Conservation (phyloP, 1,284 basidiomycete species). For the Ceratorhiza oryzae-sativae region DNA sequence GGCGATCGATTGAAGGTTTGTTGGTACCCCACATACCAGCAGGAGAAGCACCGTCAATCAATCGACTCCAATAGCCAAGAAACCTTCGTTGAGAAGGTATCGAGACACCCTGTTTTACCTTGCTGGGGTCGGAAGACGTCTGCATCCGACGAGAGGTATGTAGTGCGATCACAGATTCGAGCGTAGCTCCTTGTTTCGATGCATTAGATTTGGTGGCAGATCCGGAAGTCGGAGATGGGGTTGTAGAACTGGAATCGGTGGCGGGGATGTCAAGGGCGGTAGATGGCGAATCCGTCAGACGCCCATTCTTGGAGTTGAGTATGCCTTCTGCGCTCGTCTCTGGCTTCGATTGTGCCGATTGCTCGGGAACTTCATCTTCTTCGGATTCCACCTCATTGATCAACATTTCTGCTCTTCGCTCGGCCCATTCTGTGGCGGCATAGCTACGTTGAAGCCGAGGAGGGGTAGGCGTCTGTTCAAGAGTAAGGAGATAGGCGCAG, state of each 20-base stretch:
- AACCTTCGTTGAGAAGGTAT: slow-evolving; percentile 78
- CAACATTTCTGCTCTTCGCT: slow-evolving; percentile 58
- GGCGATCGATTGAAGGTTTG: slow-evolving; percentile 22
- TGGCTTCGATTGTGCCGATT: neutral
- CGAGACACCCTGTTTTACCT: slow-evolving; percentile 72
- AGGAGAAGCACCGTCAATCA: slow-evolving; percentile 65
- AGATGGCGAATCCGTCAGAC: slow-evolving; percentile 11
- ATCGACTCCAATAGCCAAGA: slow-evolving; percentile 73
- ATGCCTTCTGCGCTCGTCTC: neutral
- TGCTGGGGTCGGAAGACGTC: slow-evolving; percentile 53
- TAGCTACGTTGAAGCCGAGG: slow-evolving; percentile 60
- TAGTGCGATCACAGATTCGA: slow-evolving; percentile 68
- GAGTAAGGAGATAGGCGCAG: slow-evolving; percentile 77
- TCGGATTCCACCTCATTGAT: slow-evolving; percentile 51
- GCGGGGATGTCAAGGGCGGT: slow-evolving; percentile 13
- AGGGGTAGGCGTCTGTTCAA: slow-evolving; percentile 57
- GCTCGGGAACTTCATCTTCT: slow-evolving; percentile 26
- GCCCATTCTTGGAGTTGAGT: slow-evolving; percentile 21
- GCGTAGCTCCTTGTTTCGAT: slow-evolving; percentile 16
- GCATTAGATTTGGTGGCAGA: neutral
- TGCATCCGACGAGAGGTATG: slow-evolving; percentile 76
- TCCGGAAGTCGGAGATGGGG: slow-evolving; percentile 2
- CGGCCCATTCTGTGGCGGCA: slow-evolving; percentile 58
- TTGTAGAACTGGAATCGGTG: neutral
- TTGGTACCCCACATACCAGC: slow-evolving; percentile 41